These are phyloP conservation scores for Penicillium maclennaniae DNA, from an alignment of 495 filamentous ascomycete species.

Conservation along the genomic window DNA sequence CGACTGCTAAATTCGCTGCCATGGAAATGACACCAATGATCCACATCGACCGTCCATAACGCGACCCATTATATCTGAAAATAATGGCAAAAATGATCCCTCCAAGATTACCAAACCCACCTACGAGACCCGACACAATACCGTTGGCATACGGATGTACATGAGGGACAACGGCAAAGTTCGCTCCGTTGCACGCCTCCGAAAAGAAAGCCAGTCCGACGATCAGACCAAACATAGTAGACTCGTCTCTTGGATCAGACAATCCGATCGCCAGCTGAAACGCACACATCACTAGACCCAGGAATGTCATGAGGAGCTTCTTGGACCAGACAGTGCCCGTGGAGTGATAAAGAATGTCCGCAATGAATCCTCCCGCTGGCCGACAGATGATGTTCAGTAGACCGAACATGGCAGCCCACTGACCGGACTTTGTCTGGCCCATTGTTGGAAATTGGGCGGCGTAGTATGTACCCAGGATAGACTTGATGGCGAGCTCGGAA, in stretches of 20 bases:
- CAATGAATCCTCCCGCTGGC: constrained; percentile 68
- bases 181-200: constrained; percentile 80
- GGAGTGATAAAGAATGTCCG: constrained; percentile 65
- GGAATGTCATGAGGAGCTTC: constrained; percentile 64
- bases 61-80: constrained; percentile 67
- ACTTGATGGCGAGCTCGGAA: constrained; percentile 81
- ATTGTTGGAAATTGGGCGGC: constrained; percentile 69
- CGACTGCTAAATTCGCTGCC: constrained; percentile 58
- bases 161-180: constrained; percentile 82
- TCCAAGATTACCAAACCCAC: constrained; percentile 77
- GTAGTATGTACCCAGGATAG: constrained; percentile 77
- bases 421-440: constrained; percentile 65
- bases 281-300: constrained; percentile 60
- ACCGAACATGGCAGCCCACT: constrained; percentile 89
- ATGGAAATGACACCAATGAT: constrained; percentile 77
- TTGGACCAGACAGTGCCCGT: constrained; percentile 67
- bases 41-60: constrained; percentile 72
- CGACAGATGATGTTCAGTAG: constrained; percentile 77
- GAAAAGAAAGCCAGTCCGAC: constrained; percentile 75
- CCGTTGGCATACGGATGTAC: constrained; percentile 74
- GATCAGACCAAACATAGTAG: constrained; percentile 73
- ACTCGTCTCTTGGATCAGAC: constrained; percentile 52
- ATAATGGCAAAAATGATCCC: constrained; percentile 83
- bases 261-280: constrained; percentile 71
- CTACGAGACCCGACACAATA: constrained; percentile 72